These are phyloP conservation scores for Pterocarpus santalinus DNA, from an alignment of 306 rosid species.

Conservation along the genomic window DNA sequence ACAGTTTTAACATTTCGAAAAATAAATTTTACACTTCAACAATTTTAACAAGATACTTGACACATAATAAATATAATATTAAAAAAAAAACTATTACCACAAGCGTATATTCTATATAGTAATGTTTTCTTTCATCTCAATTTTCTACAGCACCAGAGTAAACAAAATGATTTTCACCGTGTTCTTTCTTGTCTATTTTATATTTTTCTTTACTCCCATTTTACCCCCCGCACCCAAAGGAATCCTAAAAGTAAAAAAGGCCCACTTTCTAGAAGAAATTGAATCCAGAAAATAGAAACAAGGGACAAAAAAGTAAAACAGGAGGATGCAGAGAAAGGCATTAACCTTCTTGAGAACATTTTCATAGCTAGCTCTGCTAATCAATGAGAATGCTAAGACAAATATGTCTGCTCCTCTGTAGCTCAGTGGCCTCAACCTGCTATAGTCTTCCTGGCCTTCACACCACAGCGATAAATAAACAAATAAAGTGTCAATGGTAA, in stretches of 20 bases:
- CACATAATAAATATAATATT: slow-evolving; percentile 19
- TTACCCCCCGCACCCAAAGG: not conserved
- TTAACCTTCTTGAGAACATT: slow-evolving; percentile 91
- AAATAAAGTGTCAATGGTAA: slow-evolving; percentile 28
- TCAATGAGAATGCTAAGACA: slow-evolving; percentile 90
- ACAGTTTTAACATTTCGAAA: not conserved
- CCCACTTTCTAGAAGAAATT: slow-evolving; percentile 21
- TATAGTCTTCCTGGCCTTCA: slow-evolving; percentile 96
- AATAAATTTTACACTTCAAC: not conserved
- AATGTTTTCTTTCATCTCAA: not conserved
- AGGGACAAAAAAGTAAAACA: not conserved
- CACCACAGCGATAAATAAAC: not conserved
- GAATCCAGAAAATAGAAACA: slow-evolving; percentile 42
- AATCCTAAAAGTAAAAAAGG: slow-evolving; percentile 15
- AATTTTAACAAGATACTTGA: not conserved
- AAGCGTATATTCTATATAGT: not conserved
- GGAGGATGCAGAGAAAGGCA: slow-evolving; percentile 16
- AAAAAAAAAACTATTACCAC: not conserved
- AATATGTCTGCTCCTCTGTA: slow-evolving; percentile 97
- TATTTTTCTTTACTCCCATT: slow-evolving; percentile 22
- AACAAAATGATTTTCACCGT: not conserved
- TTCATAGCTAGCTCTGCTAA: slow-evolving; percentile 94
- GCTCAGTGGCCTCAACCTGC: slow-evolving; percentile 97
- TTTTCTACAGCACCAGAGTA: not conserved
- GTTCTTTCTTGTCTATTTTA: slow-evolving; percentile 5